Conservation (phyloP, 2,329 filamentous ascomycete species). For the Zopfia rhizophila region DNA sequence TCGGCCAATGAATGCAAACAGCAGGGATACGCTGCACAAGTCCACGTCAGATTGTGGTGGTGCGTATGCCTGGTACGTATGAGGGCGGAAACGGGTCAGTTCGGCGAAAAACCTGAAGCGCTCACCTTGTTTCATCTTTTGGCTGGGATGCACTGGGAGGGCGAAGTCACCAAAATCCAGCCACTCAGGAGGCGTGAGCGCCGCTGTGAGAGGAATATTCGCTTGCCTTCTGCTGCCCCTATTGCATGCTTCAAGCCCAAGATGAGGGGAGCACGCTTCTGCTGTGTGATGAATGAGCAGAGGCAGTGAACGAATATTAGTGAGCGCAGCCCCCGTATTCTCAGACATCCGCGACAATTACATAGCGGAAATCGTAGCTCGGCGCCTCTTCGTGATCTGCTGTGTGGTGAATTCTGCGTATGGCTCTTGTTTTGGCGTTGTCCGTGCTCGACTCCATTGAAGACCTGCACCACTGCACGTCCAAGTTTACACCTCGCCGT, state of each 20-base stretch:
- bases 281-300: too few relatives aligned
- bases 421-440: too few relatives aligned
- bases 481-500: constrained; percentile 16
- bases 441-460: too few relatives aligned
- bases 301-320: background rate
- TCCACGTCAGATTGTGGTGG: constrained; percentile 42
- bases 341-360: constrained; percentile 35
- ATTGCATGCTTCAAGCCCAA: constrained; percentile 11
- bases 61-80: constrained; percentile 19
- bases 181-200: constrained; percentile 31
- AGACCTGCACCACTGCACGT: constrained; percentile 3
- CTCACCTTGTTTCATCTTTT: too few relatives aligned
- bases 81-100: background rate
- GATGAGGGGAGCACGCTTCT: too few relatives aligned
- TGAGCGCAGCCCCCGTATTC: constrained; percentile 21
- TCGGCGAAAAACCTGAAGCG: constrained; percentile 12
- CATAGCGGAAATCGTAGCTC: too few relatives aligned
- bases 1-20: constrained; percentile 24
- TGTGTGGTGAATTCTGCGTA: too few relatives aligned
- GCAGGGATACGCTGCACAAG: constrained; percentile 21
- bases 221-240: too few relatives aligned
- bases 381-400: too few relatives aligned
- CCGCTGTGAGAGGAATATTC: too few relatives aligned
- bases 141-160: too few relatives aligned
- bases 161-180: too few relatives aligned